phyloP scores from a whole-genome alignment of 306 rosid species.

The Quercus mongolica region DNA sequence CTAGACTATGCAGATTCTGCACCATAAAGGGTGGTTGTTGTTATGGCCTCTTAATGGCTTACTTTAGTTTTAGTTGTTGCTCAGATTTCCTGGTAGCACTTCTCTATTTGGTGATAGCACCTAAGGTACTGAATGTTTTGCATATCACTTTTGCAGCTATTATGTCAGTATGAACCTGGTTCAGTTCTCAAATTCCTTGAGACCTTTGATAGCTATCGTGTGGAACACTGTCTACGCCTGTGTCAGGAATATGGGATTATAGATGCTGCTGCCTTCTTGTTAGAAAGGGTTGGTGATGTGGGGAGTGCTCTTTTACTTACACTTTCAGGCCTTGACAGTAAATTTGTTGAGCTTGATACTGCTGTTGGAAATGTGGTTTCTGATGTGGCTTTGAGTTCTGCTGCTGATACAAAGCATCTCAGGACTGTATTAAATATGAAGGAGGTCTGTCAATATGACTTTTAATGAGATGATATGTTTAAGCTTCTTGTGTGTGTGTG shows the following conservation, averaged over 20 bases:
- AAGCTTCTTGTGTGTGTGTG: conserved; percentile 1
- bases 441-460: conserved; percentile 59
- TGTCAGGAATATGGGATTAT: conserved; percentile 81
- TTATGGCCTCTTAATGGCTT: conserved; percentile 1
- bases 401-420: conserved; percentile 38
- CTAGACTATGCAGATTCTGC: neutral
- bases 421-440: conserved; percentile 37
- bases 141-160: conserved; percentile 55
- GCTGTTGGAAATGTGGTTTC: conserved; percentile 57
- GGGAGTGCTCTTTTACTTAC: conserved; percentile 87
- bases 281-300: conserved; percentile 95
- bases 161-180: conserved; percentile 77
- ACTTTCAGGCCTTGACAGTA: conserved; percentile 72
- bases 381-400: conserved; percentile 35
- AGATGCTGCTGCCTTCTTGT: conserved; percentile 91
- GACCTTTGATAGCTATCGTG: conserved; percentile 87
- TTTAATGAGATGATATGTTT: conserved; percentile 17
- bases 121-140: conserved; percentile 2
- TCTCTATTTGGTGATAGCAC: neutral
- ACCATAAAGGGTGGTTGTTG: neutral
- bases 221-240: conserved; percentile 83
- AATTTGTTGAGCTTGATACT: conserved; percentile 74
- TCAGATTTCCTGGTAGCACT: neutral
- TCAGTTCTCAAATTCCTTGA: conserved; percentile 94
- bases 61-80: neutral